Evolutionary conservation across 164 flowering plant species (phyloP), one percentile per base, ranked within the genome.

Genomic region (Nymphaea thermarum): DNA sequence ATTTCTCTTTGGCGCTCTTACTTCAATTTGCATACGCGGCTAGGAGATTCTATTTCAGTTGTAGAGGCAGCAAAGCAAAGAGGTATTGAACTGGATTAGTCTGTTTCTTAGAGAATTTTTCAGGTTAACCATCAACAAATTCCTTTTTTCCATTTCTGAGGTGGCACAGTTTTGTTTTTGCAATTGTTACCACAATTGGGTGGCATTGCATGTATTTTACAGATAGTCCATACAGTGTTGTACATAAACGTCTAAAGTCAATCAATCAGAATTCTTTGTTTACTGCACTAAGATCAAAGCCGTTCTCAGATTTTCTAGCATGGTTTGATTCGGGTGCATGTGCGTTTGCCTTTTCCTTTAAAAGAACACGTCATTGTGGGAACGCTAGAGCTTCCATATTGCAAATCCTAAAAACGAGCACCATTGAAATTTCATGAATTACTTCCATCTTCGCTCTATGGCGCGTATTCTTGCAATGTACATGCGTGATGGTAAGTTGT

Each of bases 1-100:
- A 63, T 83, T 44, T 73, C 74, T 63, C 65, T 93, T 72, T 90
- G 96, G 98, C 77, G 73, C 62, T 88, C 84, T 6, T 85, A 77
- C 69, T 67, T 77, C 18, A 72, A 70, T 11, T 65, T 77, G 17
- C 69, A 74, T 3, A 74, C 63, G 70, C 60, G n/a, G 16, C 74
- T 67, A 18, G 82, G 78, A 42, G 77, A 78, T 65, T 41, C 7
- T 45, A 66, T 36, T 60, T 17, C 69, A 8, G 78, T 86, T 61
- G 53, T 76, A 8, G 77, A 74, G 68, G 81, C 78, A 64, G 94
- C 96, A 12, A 82, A 63, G 66, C 77, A 74, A 64, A 84, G 72
- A 72, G 97, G 97, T 60, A 77, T 90, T 43, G 55, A 47, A 6
- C 55, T 47, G 4, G 7, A 4, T 3, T 47, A 14, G 7, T 14